A percentile compares a stretch with the other conserved stretches of the same genome.
phyloP scores from a whole-genome alignment of 352 stramenopile genomes.

The Lagenidium giganteum region DNA sequence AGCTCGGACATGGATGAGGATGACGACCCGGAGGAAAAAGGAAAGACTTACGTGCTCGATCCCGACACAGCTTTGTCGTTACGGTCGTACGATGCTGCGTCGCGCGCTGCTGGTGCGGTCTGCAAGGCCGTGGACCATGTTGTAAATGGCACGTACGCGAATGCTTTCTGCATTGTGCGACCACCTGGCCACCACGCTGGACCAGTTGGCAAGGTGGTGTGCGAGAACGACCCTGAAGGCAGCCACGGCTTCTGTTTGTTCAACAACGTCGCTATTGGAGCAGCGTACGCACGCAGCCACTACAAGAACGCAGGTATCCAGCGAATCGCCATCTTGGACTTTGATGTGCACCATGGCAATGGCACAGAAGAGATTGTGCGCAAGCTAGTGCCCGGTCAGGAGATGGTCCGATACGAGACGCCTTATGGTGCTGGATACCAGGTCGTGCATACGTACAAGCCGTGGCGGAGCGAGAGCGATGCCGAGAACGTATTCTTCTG shows the following conservation, averaged over 20 bases:
- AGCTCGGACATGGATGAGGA: slow-evolving; percentile 12
- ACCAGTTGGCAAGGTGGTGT: slow-evolving; percentile 91
- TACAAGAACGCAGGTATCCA: slow-evolving; percentile 90
- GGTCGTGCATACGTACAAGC: slow-evolving; percentile 88
- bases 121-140: slow-evolving; percentile 83
- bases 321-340: slow-evolving; percentile 96
- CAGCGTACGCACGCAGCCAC: slow-evolving; percentile 92
- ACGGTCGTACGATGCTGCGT: slow-evolving; percentile 70
- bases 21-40: slow-evolving; percentile 27
- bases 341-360: slow-evolving; percentile 99
- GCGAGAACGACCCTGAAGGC: slow-evolving; percentile 86
- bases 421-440: slow-evolving; percentile 88
- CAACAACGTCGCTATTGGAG: slow-evolving; percentile 98
- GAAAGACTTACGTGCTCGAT: slow-evolving; percentile 48
- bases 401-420: slow-evolving; percentile 82
- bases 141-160: slow-evolving; percentile 86
- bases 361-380: slow-evolving; percentile 96
- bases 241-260: slow-evolving; percentile 96
- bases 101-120: slow-evolving; percentile 76
- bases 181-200: slow-evolving; percentile 97
- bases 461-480: slow-evolving; percentile 95
- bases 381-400: slow-evolving; percentile 85
- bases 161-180: slow-evolving; percentile 95
- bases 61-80: slow-evolving; percentile 77
- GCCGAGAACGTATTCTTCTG: slow-evolving; percentile 96